Conservation (phyloP, 1,284 basidiomycete species). For the Ceratorhiza oryzae-sativae region DNA sequence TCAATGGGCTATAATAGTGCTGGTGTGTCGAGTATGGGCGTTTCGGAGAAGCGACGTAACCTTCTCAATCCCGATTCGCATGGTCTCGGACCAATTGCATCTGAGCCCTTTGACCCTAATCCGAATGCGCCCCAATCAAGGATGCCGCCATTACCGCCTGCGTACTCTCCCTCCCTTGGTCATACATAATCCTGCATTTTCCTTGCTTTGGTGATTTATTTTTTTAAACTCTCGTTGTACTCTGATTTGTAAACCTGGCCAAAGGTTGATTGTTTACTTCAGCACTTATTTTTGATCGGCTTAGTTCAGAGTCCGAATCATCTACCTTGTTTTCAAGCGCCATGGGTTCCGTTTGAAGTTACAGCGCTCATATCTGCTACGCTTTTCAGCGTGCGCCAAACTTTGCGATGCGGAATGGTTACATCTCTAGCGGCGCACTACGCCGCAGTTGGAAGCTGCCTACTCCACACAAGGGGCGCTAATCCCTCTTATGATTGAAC, state of each 20-base stretch:
- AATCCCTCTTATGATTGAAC: no score
- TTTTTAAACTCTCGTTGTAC: not conserved
- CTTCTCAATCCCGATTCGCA: conserved; percentile 19
- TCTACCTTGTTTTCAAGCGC: no score
- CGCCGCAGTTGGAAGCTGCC: no score
- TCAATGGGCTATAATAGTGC: not conserved
- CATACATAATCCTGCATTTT: not conserved
- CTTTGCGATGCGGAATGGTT: no score
- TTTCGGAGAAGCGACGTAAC: conserved; percentile 22
- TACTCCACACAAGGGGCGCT: no score
- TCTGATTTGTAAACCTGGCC: not conserved
- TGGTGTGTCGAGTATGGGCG: not conserved
- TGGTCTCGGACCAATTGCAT: not conserved
- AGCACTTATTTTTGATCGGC: not conserved
- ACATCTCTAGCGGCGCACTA: no score
- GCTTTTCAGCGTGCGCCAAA: no score
- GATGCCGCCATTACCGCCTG: conserved; percentile 25
- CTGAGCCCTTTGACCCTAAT: conserved; percentile 9
- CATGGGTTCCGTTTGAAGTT: no score
- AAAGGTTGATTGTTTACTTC: not conserved
- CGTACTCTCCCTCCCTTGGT: conserved; percentile 11
- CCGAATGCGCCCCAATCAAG: not conserved
- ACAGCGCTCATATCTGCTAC: no score
- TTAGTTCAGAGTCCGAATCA: not conserved
- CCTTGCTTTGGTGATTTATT: not conserved